These are phyloP conservation scores for Flagelloscypha sp. DNA, from an alignment of 768 basidiomycete species.

Conservation along the genomic window DNA sequence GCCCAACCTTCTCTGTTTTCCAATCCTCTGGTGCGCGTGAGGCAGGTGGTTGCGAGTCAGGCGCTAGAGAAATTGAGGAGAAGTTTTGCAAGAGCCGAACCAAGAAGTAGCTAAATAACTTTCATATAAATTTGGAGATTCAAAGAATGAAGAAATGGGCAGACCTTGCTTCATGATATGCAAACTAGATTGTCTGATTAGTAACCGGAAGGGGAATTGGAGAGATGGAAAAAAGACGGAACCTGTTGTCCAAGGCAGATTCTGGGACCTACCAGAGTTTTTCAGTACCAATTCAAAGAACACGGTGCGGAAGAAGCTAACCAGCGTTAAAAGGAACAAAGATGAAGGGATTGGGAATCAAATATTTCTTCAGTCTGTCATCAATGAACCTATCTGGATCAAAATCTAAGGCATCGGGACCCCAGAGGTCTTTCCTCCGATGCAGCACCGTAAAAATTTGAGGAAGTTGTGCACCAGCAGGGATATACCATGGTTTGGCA, in stretches of 20 bases:
- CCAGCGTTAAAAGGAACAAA: constrained; percentile 8
- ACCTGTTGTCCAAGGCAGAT: constrained; percentile 45
- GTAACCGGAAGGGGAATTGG: no score
- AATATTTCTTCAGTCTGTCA: constrained; percentile 45
- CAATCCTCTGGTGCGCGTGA: constrained; percentile 39
- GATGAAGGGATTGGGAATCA: constrained; percentile 46
- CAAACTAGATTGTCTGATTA: constrained; percentile 42
- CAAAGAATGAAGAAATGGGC: no score
- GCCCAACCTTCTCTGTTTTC: constrained; percentile 22
- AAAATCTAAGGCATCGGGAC: constrained; percentile 26
- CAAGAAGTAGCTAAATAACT: constrained; percentile 54
- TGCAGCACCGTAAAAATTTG: constrained; percentile 17
- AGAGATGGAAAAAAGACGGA: constrained; percentile 5
- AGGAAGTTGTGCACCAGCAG: constrained; percentile 6
- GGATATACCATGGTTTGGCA: constrained; percentile 21
- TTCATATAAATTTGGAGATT: no score
- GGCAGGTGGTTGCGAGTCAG: constrained; percentile 34
- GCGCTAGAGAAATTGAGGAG: constrained; percentile 34
- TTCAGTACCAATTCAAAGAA: no score
- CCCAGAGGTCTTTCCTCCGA: constrained; percentile 30
- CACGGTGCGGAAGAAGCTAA: no score
- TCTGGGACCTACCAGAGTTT: constrained; percentile 43
- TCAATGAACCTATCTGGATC: constrained; percentile 47
- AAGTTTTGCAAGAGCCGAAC: constrained; percentile 52
- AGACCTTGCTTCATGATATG: constrained; percentile 57